Evolutionary conservation across 495 filamentous ascomycete species (phyloP).

Genomic region (Hyaloscypha finlandica): DNA sequence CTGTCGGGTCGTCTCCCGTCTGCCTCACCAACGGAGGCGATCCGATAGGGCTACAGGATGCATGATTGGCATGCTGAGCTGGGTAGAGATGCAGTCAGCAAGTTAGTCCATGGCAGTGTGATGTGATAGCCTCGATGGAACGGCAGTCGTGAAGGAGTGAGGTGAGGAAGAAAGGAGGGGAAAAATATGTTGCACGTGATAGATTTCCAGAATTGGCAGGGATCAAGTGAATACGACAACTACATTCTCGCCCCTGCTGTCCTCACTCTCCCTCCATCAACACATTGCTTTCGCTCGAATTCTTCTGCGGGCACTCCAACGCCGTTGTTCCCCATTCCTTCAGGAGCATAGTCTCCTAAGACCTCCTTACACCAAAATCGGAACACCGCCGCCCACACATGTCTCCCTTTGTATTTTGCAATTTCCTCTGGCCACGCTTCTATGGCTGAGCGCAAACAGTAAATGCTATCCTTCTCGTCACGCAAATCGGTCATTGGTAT

Average conservation of each 20-base stretch:
- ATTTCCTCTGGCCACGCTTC: conserved; percentile 54
- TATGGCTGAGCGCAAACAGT: conserved; percentile 36
- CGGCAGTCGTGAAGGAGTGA: too few relatives aligned
- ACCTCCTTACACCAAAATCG: conserved; percentile 47
- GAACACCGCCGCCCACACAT: conserved; percentile 50
- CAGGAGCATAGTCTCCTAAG: conserved; percentile 65
- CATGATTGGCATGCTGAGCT: too few relatives aligned
- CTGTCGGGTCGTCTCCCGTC: too few relatives aligned
- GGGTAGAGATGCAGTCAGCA: too few relatives aligned
- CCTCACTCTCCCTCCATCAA: not conserved
- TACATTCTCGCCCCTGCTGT: not conserved
- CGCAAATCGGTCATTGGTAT: conserved; percentile 14
- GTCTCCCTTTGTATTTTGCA: conserved; percentile 52
- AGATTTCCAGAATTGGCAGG: too few relatives aligned
- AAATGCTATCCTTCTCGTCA: conserved; percentile 41
- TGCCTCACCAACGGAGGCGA: too few relatives aligned
- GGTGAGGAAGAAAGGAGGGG: too few relatives aligned
- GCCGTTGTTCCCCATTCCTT: conserved; percentile 57
- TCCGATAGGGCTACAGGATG: too few relatives aligned
- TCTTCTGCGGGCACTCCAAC: not conserved
- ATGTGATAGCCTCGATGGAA: too few relatives aligned
- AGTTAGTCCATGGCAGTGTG: too few relatives aligned
- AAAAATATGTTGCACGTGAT: too few relatives aligned
- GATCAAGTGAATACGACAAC: too few relatives aligned
- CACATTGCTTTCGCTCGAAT: not conserved